These are phyloP conservation scores for Leucoagaricus sp. DNA, from an alignment of 1,284 basidiomycete genomes.

Conservation along the genomic window DNA sequence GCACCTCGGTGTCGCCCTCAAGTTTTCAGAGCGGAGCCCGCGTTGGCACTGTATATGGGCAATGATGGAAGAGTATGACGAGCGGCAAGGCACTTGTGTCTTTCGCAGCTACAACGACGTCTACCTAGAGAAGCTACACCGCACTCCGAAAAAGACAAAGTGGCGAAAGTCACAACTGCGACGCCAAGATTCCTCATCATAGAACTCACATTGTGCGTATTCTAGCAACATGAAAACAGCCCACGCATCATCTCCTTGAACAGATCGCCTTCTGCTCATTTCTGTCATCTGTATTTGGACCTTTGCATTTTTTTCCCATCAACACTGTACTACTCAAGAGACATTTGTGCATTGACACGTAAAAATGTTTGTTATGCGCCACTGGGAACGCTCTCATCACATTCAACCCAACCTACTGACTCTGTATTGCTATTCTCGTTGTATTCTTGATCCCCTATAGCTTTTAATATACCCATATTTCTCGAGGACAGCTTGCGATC, in stretches of 20 bases:
- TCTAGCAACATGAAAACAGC: neutral
- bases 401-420: neutral
- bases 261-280: neutral
- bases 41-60: conserved; percentile 68
- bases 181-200: neutral
- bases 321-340: neutral
- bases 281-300: neutral
- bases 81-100: conserved; percentile 39
- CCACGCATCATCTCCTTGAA: neutral
- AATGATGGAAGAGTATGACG: conserved; percentile 51
- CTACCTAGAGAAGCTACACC: conserved; percentile 41
- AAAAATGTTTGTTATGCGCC: neutral
- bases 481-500: neutral
- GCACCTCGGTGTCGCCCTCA: conserved; percentile 43
- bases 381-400: neutral
- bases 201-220: neutral
- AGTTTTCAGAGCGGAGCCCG: conserved; percentile 27
- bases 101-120: conserved; percentile 68
- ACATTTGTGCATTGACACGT: neutral
- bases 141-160: conserved; percentile 20
- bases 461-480: neutral
- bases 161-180: conserved; percentile 14
- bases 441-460: conserved; percentile 6
- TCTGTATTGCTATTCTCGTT: conserved; percentile 3
- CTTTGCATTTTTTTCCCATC: conserved; percentile 1